Conservation (phyloP, 2,329 filamentous ascomycete genomes). For the Aspergillus felis region DNA sequence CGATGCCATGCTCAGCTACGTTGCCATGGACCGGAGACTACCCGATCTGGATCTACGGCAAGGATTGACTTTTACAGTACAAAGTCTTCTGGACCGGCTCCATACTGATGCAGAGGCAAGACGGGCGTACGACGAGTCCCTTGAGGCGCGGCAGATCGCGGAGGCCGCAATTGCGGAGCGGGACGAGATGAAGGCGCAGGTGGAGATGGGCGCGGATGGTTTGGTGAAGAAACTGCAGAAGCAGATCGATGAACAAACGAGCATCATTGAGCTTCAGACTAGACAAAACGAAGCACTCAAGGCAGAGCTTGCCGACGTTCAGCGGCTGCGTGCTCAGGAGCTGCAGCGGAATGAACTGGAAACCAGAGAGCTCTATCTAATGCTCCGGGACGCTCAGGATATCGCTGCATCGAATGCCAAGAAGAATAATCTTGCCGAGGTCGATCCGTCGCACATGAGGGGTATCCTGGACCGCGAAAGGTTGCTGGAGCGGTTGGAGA, state of each 20-base stretch:
- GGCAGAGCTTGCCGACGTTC: slow-evolving; percentile 80
- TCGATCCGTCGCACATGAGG: slow-evolving; percentile 73
- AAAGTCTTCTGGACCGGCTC: slow-evolving; percentile 88
- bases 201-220: slow-evolving; percentile 89
- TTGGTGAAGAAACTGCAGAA: slow-evolving; percentile 88
- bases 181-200: slow-evolving; percentile 84
- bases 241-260: slow-evolving; percentile 87
- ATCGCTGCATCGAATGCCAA: slow-evolving; percentile 85
- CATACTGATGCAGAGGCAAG: slow-evolving; percentile 95
- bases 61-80: slow-evolving; percentile 94
- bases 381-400: slow-evolving; percentile 96
- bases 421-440: slow-evolving; percentile 55
- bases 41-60: slow-evolving; percentile 98
- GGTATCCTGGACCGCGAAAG: slow-evolving; percentile 90
- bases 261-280: slow-evolving; percentile 82
- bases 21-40: slow-evolving; percentile 92
- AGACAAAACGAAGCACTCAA: slow-evolving; percentile 85
- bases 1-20: slow-evolving; percentile 98
- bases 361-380: slow-evolving; percentile 93
- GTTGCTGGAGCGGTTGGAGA: slow-evolving; percentile 90
- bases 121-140: slow-evolving; percentile 84
- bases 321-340: slow-evolving; percentile 82
- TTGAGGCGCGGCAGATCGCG: slow-evolving; percentile 86
- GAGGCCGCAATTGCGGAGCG: slow-evolving; percentile 94
- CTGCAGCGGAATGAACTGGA: slow-evolving; percentile 93